These are phyloP conservation scores for Gossypium aridum DNA, from an alignment of 441 rosid genomes.

Conservation along the genomic window DNA sequence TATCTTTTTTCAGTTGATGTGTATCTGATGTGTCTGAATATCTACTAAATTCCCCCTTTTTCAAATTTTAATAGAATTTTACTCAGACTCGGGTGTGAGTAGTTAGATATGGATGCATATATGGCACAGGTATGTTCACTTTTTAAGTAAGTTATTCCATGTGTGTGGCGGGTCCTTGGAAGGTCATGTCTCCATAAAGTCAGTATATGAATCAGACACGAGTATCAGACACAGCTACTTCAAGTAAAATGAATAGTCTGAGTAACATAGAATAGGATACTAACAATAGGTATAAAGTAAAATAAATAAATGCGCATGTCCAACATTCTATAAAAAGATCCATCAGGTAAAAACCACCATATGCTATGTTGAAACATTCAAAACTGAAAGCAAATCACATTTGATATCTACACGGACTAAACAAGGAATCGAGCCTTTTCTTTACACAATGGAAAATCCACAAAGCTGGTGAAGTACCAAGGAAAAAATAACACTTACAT, in stretches of 20 bases:
- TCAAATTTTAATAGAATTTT: background rate
- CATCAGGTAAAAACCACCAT: background rate
- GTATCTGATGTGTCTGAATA: background rate
- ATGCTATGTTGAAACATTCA: background rate
- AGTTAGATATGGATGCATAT: background rate
- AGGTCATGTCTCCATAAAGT: no score
- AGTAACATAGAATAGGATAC: background rate
- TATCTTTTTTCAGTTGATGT: background rate
- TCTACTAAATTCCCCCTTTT: background rate
- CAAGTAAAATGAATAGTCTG: background rate
- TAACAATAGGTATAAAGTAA: background rate
- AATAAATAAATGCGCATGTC: background rate
- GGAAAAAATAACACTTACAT: conserved; percentile 42
- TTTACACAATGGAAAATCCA: background rate
- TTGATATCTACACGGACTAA: background rate
- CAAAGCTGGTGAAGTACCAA: background rate
- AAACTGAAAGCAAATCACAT: background rate
- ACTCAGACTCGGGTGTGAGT: background rate
- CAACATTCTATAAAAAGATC: background rate
- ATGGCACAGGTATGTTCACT: background rate
- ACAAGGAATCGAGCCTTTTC: conserved; percentile 34
- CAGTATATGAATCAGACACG: no score
- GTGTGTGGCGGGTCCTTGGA: no score
- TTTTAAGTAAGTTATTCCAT: background rate
- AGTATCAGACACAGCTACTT: background rate